phyloP scores from a whole-genome alignment of 805 yeast species.

The Saturnispora serradocipensis region DNA sequence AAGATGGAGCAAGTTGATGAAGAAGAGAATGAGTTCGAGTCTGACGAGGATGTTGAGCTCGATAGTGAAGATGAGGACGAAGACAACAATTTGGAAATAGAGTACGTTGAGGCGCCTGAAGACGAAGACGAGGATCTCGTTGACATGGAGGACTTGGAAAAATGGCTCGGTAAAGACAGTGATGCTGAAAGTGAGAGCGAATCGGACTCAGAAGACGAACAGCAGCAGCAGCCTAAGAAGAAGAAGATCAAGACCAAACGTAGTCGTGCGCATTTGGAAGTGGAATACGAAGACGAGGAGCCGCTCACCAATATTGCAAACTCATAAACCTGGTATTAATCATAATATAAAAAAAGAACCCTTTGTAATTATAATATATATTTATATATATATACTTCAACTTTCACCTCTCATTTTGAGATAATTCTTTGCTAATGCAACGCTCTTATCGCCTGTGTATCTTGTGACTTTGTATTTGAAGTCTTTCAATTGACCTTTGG shows the following conservation, averaged over 20 bases:
- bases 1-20: constrained; percentile 48
- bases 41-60: constrained; percentile 54
- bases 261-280: constrained; percentile 58
- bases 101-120: constrained; percentile 83
- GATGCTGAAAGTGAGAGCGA: constrained; percentile 27
- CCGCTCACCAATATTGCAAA: constrained; percentile 26
- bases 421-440: constrained; percentile 6
- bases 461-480: constrained; percentile 35
- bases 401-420: background rate
- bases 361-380: background rate
- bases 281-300: constrained; percentile 59
- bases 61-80: constrained; percentile 50
- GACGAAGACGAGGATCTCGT: constrained; percentile 85
- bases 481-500: constrained; percentile 4
- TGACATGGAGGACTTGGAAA: constrained; percentile 87
- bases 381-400: background rate
- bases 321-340: background rate
- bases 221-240: constrained; percentile 32
- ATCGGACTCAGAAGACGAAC: constrained; percentile 24
- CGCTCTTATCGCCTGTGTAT: constrained; percentile 46
- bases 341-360: background rate
- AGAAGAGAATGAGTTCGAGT: constrained; percentile 79
- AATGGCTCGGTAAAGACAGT: constrained; percentile 53
- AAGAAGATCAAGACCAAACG: constrained; percentile 55
- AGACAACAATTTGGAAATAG: constrained; percentile 59